Evolutionary conservation across 2,329 filamentous ascomycete species (phyloP).

Genomic region (Cercospora brassicicola): DNA sequence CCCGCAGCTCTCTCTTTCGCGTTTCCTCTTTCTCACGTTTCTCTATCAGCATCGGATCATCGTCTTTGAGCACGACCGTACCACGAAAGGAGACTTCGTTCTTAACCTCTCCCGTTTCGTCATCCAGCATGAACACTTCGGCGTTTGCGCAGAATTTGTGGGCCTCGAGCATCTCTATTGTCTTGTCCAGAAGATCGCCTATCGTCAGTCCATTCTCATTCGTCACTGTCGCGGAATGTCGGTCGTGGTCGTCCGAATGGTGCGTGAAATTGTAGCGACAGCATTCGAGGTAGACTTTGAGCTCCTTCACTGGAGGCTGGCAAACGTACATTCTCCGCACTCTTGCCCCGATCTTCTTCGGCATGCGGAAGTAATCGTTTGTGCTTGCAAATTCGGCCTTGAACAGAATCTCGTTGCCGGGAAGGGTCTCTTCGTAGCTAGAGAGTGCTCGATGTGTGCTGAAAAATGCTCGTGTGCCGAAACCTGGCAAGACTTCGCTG

Average conservation of each 20-base stretch:
- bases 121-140: conserved; percentile 7
- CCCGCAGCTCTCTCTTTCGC: not conserved
- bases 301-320: conserved; percentile 10
- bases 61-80: conserved; percentile 5
- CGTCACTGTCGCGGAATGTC: not conserved
- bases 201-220: conserved; percentile 10
- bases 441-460: conserved; percentile 9
- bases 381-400: conserved; percentile 9
- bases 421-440: conserved; percentile 3
- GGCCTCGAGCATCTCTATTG: conserved; percentile 5
- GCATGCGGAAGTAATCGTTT: not conserved
- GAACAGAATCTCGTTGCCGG: conserved; percentile 10
- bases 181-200: conserved; percentile 11
- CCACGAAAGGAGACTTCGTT: conserved; percentile 7
- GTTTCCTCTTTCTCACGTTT: conserved; percentile 1
- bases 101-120: conserved; percentile 12
- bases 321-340: conserved; percentile 10
- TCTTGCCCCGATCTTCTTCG: not conserved
- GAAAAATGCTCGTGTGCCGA: not conserved
- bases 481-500: conserved; percentile 4
- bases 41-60: conserved; percentile 2
- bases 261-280: conserved; percentile 9
- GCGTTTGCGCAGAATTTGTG: conserved; percentile 12
- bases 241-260: conserved; percentile 2
- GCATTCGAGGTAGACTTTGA: conserved; percentile 8